A percentile compares a stretch with the other conserved stretches of the same genome.
These are phyloP conservation scores for Coccomyxa subellipsoidea DNA, from an alignment of 163 green algal species.

Conservation along the genomic window DNA sequence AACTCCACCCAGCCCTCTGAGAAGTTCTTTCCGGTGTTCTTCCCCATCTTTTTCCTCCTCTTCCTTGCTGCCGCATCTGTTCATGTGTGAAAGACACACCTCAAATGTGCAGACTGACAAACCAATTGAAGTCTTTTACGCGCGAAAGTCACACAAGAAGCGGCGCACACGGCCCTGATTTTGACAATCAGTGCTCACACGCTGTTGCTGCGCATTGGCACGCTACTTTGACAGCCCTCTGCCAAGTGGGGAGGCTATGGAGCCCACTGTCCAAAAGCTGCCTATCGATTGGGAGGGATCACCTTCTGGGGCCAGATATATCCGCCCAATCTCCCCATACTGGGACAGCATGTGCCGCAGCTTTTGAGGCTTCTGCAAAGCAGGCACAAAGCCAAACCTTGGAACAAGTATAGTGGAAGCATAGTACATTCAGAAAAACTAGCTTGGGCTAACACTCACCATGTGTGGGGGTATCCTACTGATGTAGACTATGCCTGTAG, in stretches of 20 bases:
- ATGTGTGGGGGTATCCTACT: conserved; percentile 87
- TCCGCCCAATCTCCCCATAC: conserved; percentile 72
- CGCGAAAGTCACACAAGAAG: no score
- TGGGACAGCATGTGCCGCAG: conserved; percentile 82
- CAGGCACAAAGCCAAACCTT: conserved; percentile 11
- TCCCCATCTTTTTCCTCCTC: conserved; percentile 67
- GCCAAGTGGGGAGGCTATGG: no score
- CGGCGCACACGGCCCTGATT: no score
- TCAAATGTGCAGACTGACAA: no score
- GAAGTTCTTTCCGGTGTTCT: conserved; percentile 72
- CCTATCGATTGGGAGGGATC: not conserved
- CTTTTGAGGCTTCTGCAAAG: conserved; percentile 83
- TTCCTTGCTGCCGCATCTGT: conserved; percentile 35
- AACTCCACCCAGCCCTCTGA: conserved; percentile 98
- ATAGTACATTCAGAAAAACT: no score
- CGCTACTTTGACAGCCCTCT: no score
- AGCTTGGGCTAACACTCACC: conserved; percentile 28
- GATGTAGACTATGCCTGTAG: conserved; percentile 88
- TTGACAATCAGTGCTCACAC: no score
- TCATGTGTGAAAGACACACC: no score
- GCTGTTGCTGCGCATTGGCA: no score
- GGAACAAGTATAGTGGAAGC: no score
- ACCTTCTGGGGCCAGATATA: conserved; percentile 90
- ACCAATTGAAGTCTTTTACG: no score
- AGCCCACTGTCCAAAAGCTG: not conserved